Conservation (phyloP, 352 stramenopile genomes). For the Phytophthora ramorum region DNA sequence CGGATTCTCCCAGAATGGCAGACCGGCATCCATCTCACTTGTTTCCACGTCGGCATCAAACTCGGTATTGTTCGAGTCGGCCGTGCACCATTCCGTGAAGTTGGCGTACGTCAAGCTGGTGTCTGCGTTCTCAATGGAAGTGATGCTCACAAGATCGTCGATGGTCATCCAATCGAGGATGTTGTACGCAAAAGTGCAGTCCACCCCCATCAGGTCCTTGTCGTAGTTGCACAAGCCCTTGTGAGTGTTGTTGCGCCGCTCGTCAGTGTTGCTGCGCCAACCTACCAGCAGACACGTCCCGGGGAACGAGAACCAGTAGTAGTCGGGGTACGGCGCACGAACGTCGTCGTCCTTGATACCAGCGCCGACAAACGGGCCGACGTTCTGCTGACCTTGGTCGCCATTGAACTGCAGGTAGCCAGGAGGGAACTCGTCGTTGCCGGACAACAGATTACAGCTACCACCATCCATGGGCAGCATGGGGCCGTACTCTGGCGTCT, state of each 20-base stretch:
- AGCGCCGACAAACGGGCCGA: slow-evolving; percentile 73
- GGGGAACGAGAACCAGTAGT: slow-evolving; percentile 76
- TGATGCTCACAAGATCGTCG: slow-evolving; percentile 83
- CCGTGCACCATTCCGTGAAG: slow-evolving; percentile 74
- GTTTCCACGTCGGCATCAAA: slow-evolving; percentile 47
- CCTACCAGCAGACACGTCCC: slow-evolving; percentile 55
- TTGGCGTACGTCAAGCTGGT: slow-evolving; percentile 58
- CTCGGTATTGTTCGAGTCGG: slow-evolving; percentile 62
- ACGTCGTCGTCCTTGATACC: slow-evolving; percentile 58
- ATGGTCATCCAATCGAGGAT: slow-evolving; percentile 81
- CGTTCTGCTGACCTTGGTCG: slow-evolving; percentile 58
- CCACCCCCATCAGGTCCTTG: slow-evolving; percentile 62
- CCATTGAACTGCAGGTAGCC: slow-evolving; percentile 77
- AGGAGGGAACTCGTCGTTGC: slow-evolving; percentile 43
- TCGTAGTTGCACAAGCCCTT: slow-evolving; percentile 71
- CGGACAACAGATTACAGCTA: slow-evolving; percentile 57
- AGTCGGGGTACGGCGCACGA: slow-evolving; percentile 56
- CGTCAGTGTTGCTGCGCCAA: slow-evolving; percentile 70
- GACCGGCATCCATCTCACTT: slow-evolving; percentile 36
- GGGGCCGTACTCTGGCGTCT: slow-evolving; percentile 71
- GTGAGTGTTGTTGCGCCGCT: slow-evolving; percentile 52
- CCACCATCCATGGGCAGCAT: slow-evolving; percentile 75
- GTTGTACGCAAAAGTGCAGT: slow-evolving; percentile 83
- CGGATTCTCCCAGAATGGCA: too few species aligned
- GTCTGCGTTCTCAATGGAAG: slow-evolving; percentile 53